Base-by-base conservation (phyloP, 768 basidiomycete genomes). In the Collybiopsis confluens region DNA sequence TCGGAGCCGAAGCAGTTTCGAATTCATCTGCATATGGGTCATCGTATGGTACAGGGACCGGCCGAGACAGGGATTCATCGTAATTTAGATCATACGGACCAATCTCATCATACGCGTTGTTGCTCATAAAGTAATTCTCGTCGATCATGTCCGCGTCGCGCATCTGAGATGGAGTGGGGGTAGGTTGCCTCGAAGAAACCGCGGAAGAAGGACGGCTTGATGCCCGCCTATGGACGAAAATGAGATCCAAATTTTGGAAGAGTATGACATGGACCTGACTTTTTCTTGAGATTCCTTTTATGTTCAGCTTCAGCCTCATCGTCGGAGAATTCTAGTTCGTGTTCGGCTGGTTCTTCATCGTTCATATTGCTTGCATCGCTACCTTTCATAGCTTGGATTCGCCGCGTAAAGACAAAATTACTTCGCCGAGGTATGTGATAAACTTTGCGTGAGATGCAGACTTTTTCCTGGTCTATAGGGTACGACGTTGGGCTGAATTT, bases 321-420 rank as follows among this genome's bases (percentile, higher is more conserved):
- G 59, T 98, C 96, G 2, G 90, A 93, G 69, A 95, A 98, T 65
- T 98, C 96, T 27, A 91, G 63, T 64, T 98, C 96, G 52, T 92
- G 82, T 18, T 91, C 93, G 1, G 76, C 89, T 2, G 91, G 86
- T 65, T 98, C 96, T 68, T 98, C 96, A 64, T 98, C 96, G 59
- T 93, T 83, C 9, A 93, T 76, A 64, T 98, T 98, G 62, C 90
- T 92, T 20, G 96, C 96, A 61, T 98, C 96, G 58, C 90, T 93
- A 38, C 95, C 96, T 64, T 86, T 94, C 57, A 82, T 65, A 16
- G 71, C 75, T 55, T 80, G 79, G 43, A 98, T 77, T 43, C 85
- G 80, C 35, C 78, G 75, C 42, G 93, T 77, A 65, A 90, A 93
- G 48, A 98, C 87, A 64, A 94, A 95, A 40, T 80, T 78, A 68